Evolutionary conservation across 2,329 filamentous ascomycete genomes (phyloP).

Genomic region (Ilyonectria robusta): DNA sequence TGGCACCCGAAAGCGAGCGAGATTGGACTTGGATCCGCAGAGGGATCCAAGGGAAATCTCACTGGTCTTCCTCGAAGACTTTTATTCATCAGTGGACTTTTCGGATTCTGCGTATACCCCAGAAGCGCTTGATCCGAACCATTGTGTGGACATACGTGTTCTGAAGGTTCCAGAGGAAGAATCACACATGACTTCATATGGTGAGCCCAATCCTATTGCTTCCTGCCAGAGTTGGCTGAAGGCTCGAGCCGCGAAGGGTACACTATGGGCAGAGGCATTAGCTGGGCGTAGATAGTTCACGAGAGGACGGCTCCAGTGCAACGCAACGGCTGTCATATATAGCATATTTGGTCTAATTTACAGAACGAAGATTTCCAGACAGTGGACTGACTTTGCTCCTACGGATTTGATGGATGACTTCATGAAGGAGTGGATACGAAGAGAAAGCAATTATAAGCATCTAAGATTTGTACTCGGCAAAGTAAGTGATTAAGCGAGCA

Average conservation of each 20-base stretch:
- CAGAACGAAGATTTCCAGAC: too few species aligned
- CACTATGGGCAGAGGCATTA: constrained; percentile 26
- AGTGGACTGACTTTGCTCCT: too few species aligned
- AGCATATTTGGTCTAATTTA: too few species aligned
- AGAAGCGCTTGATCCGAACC: constrained; percentile 16
- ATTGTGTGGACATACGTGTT: background rate
- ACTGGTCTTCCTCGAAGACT: constrained; percentile 20
- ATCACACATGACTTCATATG: background rate
- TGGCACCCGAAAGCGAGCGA: background rate
- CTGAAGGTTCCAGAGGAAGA: background rate
- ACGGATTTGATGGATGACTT: too few species aligned
- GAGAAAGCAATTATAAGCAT: too few species aligned
- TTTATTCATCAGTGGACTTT: background rate
- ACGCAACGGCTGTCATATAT: background rate
- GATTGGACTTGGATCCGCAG: too few species aligned
- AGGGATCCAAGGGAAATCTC: background rate
- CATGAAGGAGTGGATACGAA: too few species aligned
- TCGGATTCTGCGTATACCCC: background rate
- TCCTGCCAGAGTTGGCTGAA: constrained; percentile 28
- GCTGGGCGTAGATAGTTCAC: background rate
- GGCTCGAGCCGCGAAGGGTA: constrained; percentile 14
- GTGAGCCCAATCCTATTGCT: background rate
- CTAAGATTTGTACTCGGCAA: too few species aligned
- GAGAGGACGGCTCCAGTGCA: background rate
- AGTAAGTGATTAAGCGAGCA: too few species aligned